Conservation (phyloP, 1,139 yeast genomes). For the Hansenula lynferdii region DNA sequence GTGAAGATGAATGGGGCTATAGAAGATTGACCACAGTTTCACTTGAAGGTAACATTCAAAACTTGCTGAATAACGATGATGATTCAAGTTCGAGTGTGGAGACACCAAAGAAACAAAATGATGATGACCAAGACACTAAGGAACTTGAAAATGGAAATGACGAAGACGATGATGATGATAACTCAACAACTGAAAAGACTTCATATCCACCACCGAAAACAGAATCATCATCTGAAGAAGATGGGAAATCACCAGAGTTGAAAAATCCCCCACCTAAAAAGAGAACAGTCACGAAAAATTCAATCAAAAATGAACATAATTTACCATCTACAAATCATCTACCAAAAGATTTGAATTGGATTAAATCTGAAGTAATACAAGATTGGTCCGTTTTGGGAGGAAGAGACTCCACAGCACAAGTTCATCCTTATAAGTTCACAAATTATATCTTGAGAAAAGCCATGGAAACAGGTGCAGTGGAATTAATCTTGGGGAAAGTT, state of each 20-base stretch:
- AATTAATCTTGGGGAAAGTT: constrained; percentile 80
- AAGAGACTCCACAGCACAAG: constrained; percentile 89
- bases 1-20: constrained; percentile 89
- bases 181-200: neutral
- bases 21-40: constrained; percentile 84
- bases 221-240: constrained; percentile 12
- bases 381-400: constrained; percentile 84
- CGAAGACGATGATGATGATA: neutral
- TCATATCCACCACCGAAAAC: constrained; percentile 8
- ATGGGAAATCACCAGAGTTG: constrained; percentile 7
- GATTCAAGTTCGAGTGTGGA: constrained; percentile 6
- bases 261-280: constrained; percentile 20
- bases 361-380: constrained; percentile 56
- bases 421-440: constrained; percentile 92
- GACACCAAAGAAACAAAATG: neutral
- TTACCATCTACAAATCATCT: constrained; percentile 30
- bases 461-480: constrained; percentile 79
- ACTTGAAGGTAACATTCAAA: constrained; percentile 72
- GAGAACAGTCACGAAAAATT: constrained; percentile 34
- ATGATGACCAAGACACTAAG: no score
- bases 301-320: constrained; percentile 31
- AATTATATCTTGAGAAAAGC: constrained; percentile 76
- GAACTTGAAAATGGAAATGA: no score
- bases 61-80: constrained; percentile 19
- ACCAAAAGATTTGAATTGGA: constrained; percentile 82